Conservation (phyloP, 176 grass and related monocot species). For the Tillandsia fasciculata region DNA sequence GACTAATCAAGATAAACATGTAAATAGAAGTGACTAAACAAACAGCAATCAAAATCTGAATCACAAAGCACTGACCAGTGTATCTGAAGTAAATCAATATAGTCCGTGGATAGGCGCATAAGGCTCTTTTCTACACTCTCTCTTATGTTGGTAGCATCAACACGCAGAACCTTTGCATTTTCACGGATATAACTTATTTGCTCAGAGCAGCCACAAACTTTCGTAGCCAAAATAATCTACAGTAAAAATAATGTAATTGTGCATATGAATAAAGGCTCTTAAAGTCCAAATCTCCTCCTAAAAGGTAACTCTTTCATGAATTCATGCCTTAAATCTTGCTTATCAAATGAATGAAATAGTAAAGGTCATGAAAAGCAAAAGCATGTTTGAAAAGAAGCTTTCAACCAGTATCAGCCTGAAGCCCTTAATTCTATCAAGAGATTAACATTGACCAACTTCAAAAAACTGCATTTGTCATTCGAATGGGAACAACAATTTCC, state of each 20-base stretch:
- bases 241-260: not conserved
- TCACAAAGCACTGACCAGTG: conserved; percentile 49
- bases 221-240: conserved; percentile 80
- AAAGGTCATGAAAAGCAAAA: not conserved
- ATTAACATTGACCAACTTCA: too few relatives aligned
- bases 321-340: not conserved
- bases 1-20: not conserved
- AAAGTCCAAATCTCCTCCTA: not conserved
- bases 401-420: not conserved
- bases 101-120: conserved; percentile 76
- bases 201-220: conserved; percentile 81
- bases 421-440: too few relatives aligned
- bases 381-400: not conserved
- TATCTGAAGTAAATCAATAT: conserved; percentile 95
- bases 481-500: too few relatives aligned
- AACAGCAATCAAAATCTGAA: not conserved
- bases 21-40: not conserved
- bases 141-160: conserved; percentile 75
- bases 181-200: conserved; percentile 44
- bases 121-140: conserved; percentile 89
- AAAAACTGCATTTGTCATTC: too few relatives aligned
- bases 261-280: not conserved
- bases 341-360: not conserved
- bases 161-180: conserved; percentile 39
- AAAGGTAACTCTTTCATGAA: not conserved